These are phyloP conservation scores for Stemphylium beticola DNA, from an alignment of 2,329 filamentous ascomycete genomes.

Conservation along the genomic window DNA sequence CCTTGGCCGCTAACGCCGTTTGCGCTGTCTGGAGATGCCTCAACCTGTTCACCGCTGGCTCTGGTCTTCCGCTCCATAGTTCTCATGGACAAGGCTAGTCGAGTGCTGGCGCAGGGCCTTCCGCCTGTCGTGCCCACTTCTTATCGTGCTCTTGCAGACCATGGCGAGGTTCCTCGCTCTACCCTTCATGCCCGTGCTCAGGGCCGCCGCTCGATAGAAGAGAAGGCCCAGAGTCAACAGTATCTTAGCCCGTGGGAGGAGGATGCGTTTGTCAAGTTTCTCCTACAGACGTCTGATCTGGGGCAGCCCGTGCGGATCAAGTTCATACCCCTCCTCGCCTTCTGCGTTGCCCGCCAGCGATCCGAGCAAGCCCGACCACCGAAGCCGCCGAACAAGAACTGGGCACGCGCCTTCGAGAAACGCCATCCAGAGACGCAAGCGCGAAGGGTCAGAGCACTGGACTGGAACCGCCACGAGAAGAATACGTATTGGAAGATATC, in stretches of 20 bases:
- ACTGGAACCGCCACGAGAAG: too few relatives aligned
- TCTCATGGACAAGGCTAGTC: neutral
- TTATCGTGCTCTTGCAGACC: constrained; percentile 2
- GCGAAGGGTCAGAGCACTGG: too few relatives aligned
- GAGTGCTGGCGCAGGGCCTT: neutral
- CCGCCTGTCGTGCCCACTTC: neutral
- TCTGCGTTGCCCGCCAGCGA: too few relatives aligned
- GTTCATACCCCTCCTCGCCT: constrained; percentile 20
- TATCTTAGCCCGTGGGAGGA: constrained; percentile 37
- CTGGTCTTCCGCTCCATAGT: neutral
- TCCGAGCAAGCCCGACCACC: too few relatives aligned
- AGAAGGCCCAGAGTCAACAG: constrained; percentile 35
- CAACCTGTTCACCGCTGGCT: neutral
- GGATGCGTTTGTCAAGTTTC: constrained; percentile 28
- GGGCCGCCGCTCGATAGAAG: constrained; percentile 34
- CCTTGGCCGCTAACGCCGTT: neutral
- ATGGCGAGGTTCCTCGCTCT: neutral
- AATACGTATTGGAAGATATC: too few relatives aligned
- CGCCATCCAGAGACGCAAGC: too few relatives aligned
- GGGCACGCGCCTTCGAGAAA: too few relatives aligned
- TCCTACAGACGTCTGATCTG: constrained; percentile 21
- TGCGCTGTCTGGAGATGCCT: neutral
- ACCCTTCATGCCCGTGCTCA: constrained; percentile 20
- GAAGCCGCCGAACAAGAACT: too few relatives aligned
- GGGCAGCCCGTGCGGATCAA: constrained; percentile 24